Conservation (phyloP, 2,329 filamentous ascomycete species). For the Orbilia blumenaviensis region DNA sequence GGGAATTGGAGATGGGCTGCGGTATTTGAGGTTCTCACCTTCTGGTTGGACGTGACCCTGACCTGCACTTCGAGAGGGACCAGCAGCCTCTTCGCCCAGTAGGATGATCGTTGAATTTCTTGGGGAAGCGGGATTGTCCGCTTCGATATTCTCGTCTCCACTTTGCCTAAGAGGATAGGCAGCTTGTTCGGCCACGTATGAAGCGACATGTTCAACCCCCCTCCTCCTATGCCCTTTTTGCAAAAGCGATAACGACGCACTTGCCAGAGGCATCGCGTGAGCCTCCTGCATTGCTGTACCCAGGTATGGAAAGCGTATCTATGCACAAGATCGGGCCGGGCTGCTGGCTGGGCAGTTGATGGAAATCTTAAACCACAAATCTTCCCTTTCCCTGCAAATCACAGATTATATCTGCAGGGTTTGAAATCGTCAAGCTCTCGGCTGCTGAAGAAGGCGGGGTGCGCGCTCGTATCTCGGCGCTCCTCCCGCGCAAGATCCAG, state of each 20-base stretch:
- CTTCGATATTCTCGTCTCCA: conserved; percentile 17
- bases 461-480: conserved; percentile 28
- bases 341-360: conserved; percentile 9
- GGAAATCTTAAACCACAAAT: conserved; percentile 1
- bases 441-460: conserved; percentile 16
- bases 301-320: conserved; percentile 5
- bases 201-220: conserved; percentile 30
- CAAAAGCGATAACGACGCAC: conserved; percentile 39
- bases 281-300: conserved; percentile 27
- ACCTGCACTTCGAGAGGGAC: conserved; percentile 18
- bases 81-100: conserved; percentile 4
- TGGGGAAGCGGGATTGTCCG: conserved; percentile 33
- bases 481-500: conserved; percentile 33
- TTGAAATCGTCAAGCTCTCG: conserved; percentile 5
- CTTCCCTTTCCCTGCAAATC: background rate
- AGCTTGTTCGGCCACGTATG: conserved; percentile 44
- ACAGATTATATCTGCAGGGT: conserved; percentile 24
- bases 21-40: conserved; percentile 28
- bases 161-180: conserved; percentile 29
- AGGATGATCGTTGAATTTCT: conserved; percentile 15
- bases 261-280: conserved; percentile 38
- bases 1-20: conserved; percentile 1
- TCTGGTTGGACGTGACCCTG: conserved; percentile 1
- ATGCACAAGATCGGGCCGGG: conserved; percentile 27
- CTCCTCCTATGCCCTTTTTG: conserved; percentile 11